These are phyloP conservation scores for Aspergillus nomiae DNA, from an alignment of 2,329 filamentous ascomycete genomes.

Conservation along the genomic window DNA sequence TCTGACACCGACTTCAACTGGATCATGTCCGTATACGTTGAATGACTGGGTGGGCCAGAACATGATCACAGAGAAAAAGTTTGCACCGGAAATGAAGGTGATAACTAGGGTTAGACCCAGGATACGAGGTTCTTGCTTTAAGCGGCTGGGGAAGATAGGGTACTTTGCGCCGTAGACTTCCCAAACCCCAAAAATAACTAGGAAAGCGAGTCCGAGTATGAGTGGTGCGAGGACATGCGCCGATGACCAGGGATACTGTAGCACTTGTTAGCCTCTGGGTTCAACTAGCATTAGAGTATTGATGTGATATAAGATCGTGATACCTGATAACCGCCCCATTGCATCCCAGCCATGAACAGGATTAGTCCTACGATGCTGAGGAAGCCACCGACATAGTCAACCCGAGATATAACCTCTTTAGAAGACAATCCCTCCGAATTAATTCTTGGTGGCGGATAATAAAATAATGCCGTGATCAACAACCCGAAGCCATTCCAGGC, in stretches of 20 bases:
- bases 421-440: slow-evolving; percentile 43
- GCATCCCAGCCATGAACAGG: slow-evolving; percentile 52
- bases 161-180: slow-evolving; percentile 49
- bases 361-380: slow-evolving; percentile 52
- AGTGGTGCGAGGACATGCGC: slow-evolving; percentile 50
- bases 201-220: slow-evolving; percentile 45
- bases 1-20: slow-evolving; percentile 64
- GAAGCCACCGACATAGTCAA: slow-evolving; percentile 55
- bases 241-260: slow-evolving; percentile 47
- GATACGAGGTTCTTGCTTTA: slow-evolving; percentile 53
- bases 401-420: slow-evolving; percentile 44
- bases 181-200: slow-evolving; percentile 50
- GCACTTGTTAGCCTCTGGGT: neutral
- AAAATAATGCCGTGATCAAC: slow-evolving; percentile 45
- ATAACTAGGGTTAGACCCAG: slow-evolving; percentile 58
- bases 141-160: slow-evolving; percentile 48
- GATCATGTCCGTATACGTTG: slow-evolving; percentile 67
- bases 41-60: slow-evolving; percentile 68
- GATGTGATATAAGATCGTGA: slow-evolving; percentile 8
- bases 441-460: slow-evolving; percentile 48
- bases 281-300: neutral
- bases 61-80: slow-evolving; percentile 58
- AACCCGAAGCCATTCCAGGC: slow-evolving; percentile 47
- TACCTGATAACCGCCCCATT: slow-evolving; percentile 55
- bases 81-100: slow-evolving; percentile 61